phyloP scores from a whole-genome alignment of 306 rosid genomes.

The Macrotyloma uniflorum region DNA sequence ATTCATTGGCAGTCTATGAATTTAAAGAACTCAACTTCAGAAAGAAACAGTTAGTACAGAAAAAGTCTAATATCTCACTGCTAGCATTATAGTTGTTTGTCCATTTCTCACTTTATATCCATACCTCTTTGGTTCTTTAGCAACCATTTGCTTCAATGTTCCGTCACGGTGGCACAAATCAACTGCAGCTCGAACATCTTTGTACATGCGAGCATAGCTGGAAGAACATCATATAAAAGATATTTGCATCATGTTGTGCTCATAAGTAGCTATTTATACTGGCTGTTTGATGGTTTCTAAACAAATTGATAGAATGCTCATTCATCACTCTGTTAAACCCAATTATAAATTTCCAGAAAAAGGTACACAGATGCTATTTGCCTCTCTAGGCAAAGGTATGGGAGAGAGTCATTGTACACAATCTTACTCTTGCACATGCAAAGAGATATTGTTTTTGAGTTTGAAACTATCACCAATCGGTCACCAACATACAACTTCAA shows the following conservation, averaged over 20 bases:
- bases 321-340: constrained; percentile 7
- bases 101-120: constrained; percentile 32
- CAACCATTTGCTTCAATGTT: constrained; percentile 97
- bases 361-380: neutral
- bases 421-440: neutral
- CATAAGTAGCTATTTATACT: constrained; percentile 11
- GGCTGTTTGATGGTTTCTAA: constrained; percentile 3
- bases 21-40: constrained; percentile 22
- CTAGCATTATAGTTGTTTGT: constrained; percentile 17
- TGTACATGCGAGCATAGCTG: constrained; percentile 89
- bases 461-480: neutral
- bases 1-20: constrained; percentile 19
- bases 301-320: constrained; percentile 10
- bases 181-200: constrained; percentile 99
- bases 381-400: neutral
- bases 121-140: constrained; percentile 84
- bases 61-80: neutral
- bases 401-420: too few relatives aligned
- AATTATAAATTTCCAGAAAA: neutral
- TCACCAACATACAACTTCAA: neutral
- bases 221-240: constrained; percentile 25
- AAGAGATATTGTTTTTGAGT: neutral
- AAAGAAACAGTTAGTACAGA: constrained; percentile 24
- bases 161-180: constrained; percentile 99
- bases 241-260: constrained; percentile 16